Percentiles rank a stretch among this genome's conserved stretches.
Conservation (phyloP, 2,329 filamentous ascomycete genomes). For the Botrytis sinoallii region DNA sequence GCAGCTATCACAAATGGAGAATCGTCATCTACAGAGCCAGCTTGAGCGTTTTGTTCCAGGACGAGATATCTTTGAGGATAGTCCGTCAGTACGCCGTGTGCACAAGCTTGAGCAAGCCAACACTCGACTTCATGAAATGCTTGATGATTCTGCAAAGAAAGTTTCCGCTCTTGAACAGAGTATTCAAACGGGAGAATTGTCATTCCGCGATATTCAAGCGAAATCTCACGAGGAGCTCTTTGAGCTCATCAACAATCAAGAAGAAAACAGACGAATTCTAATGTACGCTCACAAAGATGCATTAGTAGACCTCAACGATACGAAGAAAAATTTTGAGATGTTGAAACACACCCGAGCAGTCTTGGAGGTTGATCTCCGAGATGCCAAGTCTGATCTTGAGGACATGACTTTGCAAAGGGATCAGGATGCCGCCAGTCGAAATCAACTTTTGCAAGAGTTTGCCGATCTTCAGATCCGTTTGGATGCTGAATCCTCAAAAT, state of each 20-base stretch:
- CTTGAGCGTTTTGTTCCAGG: constrained; percentile 66
- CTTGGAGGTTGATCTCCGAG: constrained; percentile 82
- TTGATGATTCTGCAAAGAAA: constrained; percentile 91
- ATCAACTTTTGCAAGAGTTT: constrained; percentile 86
- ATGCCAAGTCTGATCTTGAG: constrained; percentile 76
- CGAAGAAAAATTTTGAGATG: constrained; percentile 83
- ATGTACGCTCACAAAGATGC: constrained; percentile 83
- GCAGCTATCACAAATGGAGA: constrained; percentile 92
- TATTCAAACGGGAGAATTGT: constrained; percentile 82
- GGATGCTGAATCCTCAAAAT: constrained; percentile 81
- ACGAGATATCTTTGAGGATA: constrained; percentile 67
- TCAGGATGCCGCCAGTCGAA: constrained; percentile 83
- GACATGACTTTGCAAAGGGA: constrained; percentile 77
- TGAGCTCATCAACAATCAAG: constrained; percentile 88
- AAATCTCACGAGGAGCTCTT: constrained; percentile 93
- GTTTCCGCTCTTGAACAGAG: constrained; percentile 85
- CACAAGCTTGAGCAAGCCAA: constrained; percentile 93
- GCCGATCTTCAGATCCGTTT: constrained; percentile 90
- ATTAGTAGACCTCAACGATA: constrained; percentile 78
- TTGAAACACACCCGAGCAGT: constrained; percentile 76
- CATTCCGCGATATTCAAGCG: constrained; percentile 84
- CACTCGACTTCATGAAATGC: constrained; percentile 84
- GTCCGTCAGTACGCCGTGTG: constrained; percentile 74
- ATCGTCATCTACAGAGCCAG: constrained; percentile 86
- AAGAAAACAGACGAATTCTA: constrained; percentile 78